Conservation (phyloP, 1,284 basidiomycete species). For the Heterobasidion irregulare region DNA sequence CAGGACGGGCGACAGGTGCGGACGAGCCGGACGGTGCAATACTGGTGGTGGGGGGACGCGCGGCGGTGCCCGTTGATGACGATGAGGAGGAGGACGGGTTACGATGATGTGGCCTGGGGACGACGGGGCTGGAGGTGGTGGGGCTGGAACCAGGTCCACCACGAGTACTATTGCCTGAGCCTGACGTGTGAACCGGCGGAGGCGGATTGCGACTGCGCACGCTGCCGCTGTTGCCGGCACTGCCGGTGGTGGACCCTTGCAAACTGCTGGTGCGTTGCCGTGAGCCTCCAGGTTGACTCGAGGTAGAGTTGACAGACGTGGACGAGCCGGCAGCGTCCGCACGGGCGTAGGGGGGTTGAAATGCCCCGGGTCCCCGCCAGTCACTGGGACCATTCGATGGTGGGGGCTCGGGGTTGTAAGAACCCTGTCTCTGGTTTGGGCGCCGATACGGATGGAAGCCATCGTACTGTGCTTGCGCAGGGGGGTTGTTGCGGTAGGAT, state of each 20-base stretch:
- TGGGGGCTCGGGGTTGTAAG: conserved; percentile 24
- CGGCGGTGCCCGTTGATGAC: conserved; percentile 25
- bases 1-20: conserved; percentile 36
- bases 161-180: conserved; percentile 3
- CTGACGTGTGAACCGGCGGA: conserved; percentile 9
- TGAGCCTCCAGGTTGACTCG: conserved; percentile 16
- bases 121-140: conserved; percentile 14
- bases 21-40: conserved; percentile 26
- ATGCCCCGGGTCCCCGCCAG: conserved; percentile 36
- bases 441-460: conserved; percentile 78
- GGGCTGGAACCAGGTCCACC: conserved; percentile 1
- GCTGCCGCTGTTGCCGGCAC: conserved; percentile 12
- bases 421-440: conserved; percentile 38
- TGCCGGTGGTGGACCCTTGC: conserved; percentile 19
- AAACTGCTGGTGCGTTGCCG: conserved; percentile 58
- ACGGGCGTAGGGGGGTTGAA: conserved; percentile 62
- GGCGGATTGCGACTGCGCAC: conserved; percentile 16
- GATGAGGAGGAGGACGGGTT: conserved; percentile 37
- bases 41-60: conserved; percentile 19
- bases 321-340: conserved; percentile 69
- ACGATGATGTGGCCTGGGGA: conserved; percentile 28
- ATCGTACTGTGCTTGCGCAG: conserved; percentile 34
- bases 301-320: conserved; percentile 65
- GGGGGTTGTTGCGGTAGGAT: conserved; percentile 27
- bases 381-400: conserved; percentile 29